Evolutionary conservation across 2,329 filamentous ascomycete genomes (phyloP), one percentile per base, ranked within the genome.

Genomic region (Talaromyces piceae): DNA sequence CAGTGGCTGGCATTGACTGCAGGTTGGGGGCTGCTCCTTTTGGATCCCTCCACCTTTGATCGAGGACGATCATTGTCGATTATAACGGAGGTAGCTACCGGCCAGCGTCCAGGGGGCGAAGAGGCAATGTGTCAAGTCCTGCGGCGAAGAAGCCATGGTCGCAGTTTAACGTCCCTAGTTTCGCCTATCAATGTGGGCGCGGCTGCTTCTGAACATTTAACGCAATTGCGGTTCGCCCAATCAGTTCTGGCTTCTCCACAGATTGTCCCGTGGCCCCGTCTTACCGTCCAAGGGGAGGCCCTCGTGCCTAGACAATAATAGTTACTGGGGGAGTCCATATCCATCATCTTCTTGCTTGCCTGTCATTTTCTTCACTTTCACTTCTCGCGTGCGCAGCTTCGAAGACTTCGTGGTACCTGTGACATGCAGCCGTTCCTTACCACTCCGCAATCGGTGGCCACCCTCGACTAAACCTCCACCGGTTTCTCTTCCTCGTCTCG

Each of bases 181-280:
- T 37, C 33, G 33, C 33, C 33, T 37, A 37, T 37, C 33, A 37
- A 37, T 18, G 33, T 37, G 33, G 33, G 33, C 12, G 16, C 33
- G 33, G 33, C 16, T n/a, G 33, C 33, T 18, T 37, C 33, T 37
- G n/a, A n/a, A 9, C 5, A 16, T 37, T n/a, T 8, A 37, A 18
- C 31, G 31, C 12, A 18, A 11, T 7, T 37, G 33, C 33, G 33
- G 33, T 20, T 37, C 16, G 33, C 16, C 33, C 33, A 37, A 37
- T 37, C 33, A 37, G 33, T 18, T 22, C 39, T 13, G 11, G n/a
- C 1, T 43, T 43, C 39, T 43, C 39, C 39, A 43, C 39, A 43
- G 39, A 43, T 43, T 43, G 39, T 43, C 23, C 39, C 39, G 20
- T 43, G 39, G 39, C 39, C 39, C 39, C 39, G 23, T 43, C 39